phyloP scores from a whole-genome alignment of 768 basidiomycete genomes.

The Thelephora ganbajun region DNA sequence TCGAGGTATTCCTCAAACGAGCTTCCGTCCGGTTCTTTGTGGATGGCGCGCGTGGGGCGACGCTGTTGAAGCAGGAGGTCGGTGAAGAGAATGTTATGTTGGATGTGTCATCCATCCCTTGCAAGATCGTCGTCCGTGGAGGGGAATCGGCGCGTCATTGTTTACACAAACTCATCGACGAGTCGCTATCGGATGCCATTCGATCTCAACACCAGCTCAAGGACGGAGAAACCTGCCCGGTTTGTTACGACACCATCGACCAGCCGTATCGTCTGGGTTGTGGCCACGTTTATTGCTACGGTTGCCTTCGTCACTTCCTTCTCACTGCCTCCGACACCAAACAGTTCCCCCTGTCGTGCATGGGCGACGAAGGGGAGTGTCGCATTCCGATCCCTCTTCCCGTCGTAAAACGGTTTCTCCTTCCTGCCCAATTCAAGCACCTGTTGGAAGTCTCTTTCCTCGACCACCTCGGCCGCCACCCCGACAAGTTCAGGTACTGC shows the following conservation, averaged over 20 bases:
- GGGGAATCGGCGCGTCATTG: constrained; percentile 8
- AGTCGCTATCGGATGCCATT: neutral
- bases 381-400: constrained; percentile 22
- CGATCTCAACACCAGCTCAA: neutral
- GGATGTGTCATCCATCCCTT: constrained; percentile 21
- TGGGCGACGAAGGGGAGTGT: constrained; percentile 19
- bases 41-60: constrained; percentile 20
- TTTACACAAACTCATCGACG: constrained; percentile 1
- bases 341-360: constrained; percentile 22
- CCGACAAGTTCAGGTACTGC: constrained; percentile 36
- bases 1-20: constrained; percentile 23
- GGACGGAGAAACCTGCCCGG: constrained; percentile 11
- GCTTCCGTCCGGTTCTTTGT: constrained; percentile 36
- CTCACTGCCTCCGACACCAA: constrained; percentile 17
- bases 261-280: constrained; percentile 21
- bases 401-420: constrained; percentile 22
- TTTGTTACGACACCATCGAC: constrained; percentile 15
- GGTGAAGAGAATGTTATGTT: constrained; percentile 27
- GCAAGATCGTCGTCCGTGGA: constrained; percentile 30
- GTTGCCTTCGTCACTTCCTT: constrained; percentile 34
- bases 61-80: constrained; percentile 22
- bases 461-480: constrained; percentile 25
- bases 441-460: constrained; percentile 30
- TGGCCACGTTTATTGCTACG: constrained; percentile 36
- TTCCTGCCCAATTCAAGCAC: constrained; percentile 20